phyloP scores from a whole-genome alignment of 2,329 filamentous ascomycete species.

The Geosmithia flava region DNA sequence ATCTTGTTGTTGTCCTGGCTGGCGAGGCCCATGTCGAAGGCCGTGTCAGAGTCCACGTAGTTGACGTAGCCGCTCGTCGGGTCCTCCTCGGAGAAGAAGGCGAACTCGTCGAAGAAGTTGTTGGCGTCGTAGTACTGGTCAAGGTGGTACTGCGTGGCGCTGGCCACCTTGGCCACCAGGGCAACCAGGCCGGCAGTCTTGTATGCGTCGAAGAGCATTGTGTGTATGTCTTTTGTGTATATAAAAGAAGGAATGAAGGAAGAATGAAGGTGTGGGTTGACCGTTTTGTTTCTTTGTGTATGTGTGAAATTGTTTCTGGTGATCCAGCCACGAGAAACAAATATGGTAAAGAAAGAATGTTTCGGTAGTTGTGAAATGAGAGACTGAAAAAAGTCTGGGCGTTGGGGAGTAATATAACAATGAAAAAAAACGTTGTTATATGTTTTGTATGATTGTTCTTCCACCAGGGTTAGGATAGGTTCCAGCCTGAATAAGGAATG shows the following conservation, averaged over 20 bases:
- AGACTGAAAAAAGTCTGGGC: background rate
- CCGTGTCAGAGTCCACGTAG: constrained; percentile 49
- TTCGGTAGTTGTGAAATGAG: background rate
- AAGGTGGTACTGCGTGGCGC: constrained; percentile 26
- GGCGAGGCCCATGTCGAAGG: constrained; percentile 45
- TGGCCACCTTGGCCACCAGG: constrained; percentile 12
- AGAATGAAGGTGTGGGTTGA: background rate
- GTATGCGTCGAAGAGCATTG: constrained; percentile 12
- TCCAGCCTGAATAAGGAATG: background rate
- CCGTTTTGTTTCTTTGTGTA: background rate
- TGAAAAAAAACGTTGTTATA: too few relatives aligned
- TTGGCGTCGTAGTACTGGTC: constrained; percentile 32
- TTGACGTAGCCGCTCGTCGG: constrained; percentile 66
- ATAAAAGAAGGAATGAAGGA: background rate
- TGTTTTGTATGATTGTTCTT: background rate
- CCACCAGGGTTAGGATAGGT: background rate
- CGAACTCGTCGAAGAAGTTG: constrained; percentile 45
- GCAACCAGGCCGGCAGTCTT: constrained; percentile 15
- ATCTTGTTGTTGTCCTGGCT: constrained; percentile 41
- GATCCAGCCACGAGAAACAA: background rate
- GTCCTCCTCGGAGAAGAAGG: constrained; percentile 46
- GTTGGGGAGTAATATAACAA: background rate
- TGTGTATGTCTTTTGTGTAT: background rate
- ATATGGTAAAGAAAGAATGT: background rate
- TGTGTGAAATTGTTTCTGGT: background rate